Evolutionary conservation across 495 filamentous ascomycete genomes (phyloP), one percentile per base, ranked within the genome.

Genomic region (Aspergillus coremiiformis): DNA sequence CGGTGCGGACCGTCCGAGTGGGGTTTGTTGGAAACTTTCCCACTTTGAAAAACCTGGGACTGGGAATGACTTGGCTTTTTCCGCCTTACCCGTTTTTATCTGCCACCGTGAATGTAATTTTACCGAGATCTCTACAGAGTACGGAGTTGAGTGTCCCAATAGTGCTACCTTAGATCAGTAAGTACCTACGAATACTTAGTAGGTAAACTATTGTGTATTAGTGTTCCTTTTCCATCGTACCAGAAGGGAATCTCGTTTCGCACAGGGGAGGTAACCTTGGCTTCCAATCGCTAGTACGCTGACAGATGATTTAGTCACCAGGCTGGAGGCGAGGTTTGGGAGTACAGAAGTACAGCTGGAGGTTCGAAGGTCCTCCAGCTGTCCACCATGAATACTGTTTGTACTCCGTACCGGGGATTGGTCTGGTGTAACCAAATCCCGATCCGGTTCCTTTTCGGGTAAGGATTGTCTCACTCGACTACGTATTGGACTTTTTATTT

Each of bases 1-100:
- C 55, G 55, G 55, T 54, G 55, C 55, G 55, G 55, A 54, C 55
- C 55, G 55, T 35, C 42, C 21, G 43, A 19, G 51, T 39, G 47
- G 50, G 45, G 51, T 44, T 22, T 14, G 41, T 14, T 1, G 44
- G n/a, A 42, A 53, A 51, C 27, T 27, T 46, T 33, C 27, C 21
- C 21, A 30, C 19, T 17, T 4, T 8, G 4, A 8, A 27, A 27
- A 27, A 27, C 42, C 41, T 21, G 12, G 19, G 19, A 45, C 20
- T 15, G 15, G 24, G 24, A 35, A 5, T 33, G 27, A 33, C 29
- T 41, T 41, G 37, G 37, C 15, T 41, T 20, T 41, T 41, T 21
- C 32, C 32, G 37, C 37, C 37, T 41, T 41, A 41, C 37, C 37
- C 37, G 19, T 19, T 21, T 39, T 41, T 41, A 11, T 6, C 7